Evolutionary conservation across 2,329 filamentous ascomycete species (phyloP), one percentile per base, ranked within the genome.

Genomic region (Ceratocystis alfenasii): DNA sequence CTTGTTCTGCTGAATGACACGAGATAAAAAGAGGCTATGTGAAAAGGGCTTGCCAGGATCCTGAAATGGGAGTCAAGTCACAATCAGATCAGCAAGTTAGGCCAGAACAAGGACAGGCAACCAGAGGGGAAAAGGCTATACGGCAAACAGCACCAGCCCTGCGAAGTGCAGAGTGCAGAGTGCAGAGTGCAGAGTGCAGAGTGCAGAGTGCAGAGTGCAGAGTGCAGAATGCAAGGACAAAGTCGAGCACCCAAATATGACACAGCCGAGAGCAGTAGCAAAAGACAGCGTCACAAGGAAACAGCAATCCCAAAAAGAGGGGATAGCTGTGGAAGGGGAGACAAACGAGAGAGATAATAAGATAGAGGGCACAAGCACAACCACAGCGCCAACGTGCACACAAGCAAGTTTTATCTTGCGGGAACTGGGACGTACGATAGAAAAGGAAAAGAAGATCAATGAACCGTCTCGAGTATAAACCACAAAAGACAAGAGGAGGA

Each of bases 51-150:
- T 59, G 55, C 55, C 20, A 10, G 55, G 55, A 36, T 59, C 28
- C 33, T n/a, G n/a, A 36, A 59, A 59, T 59, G 55, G 55, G 33
- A 41, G 12, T 41, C 55, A 30, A 59, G 55, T n/a, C 55, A 59
- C 30, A 30, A 28, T 59, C 55, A 59, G 55, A 59, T 59, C 55
- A 36, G 55, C 55, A 59, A 59, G 55, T 36, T 59, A 36, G 22
- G 30, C 28, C 33, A 17, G n/a, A 59, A 17, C 15, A 22, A 59
- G 12, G 6, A 10, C 22, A 53, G 48, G 48, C 48, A 50, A 22
- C 8, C 48, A 50, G 7, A 48, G 46, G 5, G 20, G 0, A 55
- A 28, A 59, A 36, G 20, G 55, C 28, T n/a, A 7, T 15, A 33
- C 55, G 20, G 55, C 22, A 20, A 55, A 25, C 20, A 55, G 46